Conservation (phyloP, 257 asterid species). For the Jasminum sambac region DNA sequence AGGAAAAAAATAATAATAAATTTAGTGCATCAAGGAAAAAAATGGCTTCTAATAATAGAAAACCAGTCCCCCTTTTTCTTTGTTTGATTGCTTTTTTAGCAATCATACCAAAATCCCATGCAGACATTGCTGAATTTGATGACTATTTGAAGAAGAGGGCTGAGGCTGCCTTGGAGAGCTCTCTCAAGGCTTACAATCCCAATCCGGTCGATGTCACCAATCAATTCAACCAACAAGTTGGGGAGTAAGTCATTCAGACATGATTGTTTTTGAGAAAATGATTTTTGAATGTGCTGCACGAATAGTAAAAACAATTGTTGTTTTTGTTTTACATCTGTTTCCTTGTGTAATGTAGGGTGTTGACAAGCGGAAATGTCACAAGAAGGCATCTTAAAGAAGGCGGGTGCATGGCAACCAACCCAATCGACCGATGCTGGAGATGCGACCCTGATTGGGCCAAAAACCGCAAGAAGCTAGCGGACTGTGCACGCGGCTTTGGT, state of each 20-base stretch:
- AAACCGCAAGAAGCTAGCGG: conserved; percentile 38
- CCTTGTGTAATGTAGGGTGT: conserved; percentile 27
- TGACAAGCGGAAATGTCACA: conserved; percentile 25
- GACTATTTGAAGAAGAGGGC: conserved; percentile 46
- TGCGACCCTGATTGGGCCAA: conserved; percentile 47
- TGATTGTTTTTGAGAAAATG: too few relatives aligned
- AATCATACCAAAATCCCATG: conserved; percentile 34
- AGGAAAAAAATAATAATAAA: neutral
- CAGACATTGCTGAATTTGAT: conserved; percentile 47
- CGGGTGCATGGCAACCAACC: conserved; percentile 49
- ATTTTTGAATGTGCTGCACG: too few relatives aligned
- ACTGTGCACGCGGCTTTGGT: conserved; percentile 53
- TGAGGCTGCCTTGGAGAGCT: conserved; percentile 43
- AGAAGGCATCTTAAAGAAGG: conserved; percentile 40
- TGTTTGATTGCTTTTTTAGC: conserved; percentile 24
- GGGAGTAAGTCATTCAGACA: conserved; percentile 42
- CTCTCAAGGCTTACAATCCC: conserved; percentile 49
- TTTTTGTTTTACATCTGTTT: neutral
- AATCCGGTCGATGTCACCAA: conserved; percentile 55
- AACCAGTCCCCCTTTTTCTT: conserved; percentile 19
- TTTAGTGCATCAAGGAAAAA: neutral
- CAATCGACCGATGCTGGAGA: conserved; percentile 55
- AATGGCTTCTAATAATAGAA: conserved; percentile 30
- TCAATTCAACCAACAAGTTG: conserved; percentile 54
- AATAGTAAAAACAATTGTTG: too few relatives aligned